Base-by-base conservation (phyloP, 495 filamentous ascomycete genomes). In the Lasiosphaeria ovina region DNA sequence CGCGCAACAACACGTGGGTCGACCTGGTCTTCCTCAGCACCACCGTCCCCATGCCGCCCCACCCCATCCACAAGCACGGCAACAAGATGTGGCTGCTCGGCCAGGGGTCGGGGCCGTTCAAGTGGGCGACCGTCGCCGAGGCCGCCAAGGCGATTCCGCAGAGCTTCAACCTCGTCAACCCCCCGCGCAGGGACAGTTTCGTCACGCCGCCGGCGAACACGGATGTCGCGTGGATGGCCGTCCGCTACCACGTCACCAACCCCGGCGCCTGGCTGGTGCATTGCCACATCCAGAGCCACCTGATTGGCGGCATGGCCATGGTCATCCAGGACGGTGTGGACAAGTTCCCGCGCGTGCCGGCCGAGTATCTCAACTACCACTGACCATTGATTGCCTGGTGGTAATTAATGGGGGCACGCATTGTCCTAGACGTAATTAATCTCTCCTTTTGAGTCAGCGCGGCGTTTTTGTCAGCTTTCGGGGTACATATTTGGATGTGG, bases 51-150 rank as follows among this genome's bases (percentile, higher is more conserved):
- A 75, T 81, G 61, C 72, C 76, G 0, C 68, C 78, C 40, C 85
- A 88, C 57, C 79, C 81, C 0, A 81, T 88, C 54, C 85, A 88
- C 71, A 87, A 87, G 65, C 85, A 88, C 69, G 81, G 77, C 24
- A 87, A 81, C 67, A 86, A 85, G 59, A 79, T 75, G 57, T 85
- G 78, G 61, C 68, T 81, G 34, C 80, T 87, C 57, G 85, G 85
- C 1, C 58, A 68, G 38, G 84, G 82, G 3, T 58, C 49, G 0
- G 83, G 83, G 0, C 59, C 51, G 0, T 88, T 81, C 60, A 81
- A 71, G 5, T 87, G 76, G 57, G 68, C 70, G 6, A 73, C 75
- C 3, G 81, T 86, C 8, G 78, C 73, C 1, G 81, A 84, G 52
- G 85, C 84, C 0, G 72, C 77, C 48, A 62, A 75, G 44, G 65